Base-by-base conservation (phyloP, 305 asterid genomes). In the Fraxinus baroniana region DNA sequence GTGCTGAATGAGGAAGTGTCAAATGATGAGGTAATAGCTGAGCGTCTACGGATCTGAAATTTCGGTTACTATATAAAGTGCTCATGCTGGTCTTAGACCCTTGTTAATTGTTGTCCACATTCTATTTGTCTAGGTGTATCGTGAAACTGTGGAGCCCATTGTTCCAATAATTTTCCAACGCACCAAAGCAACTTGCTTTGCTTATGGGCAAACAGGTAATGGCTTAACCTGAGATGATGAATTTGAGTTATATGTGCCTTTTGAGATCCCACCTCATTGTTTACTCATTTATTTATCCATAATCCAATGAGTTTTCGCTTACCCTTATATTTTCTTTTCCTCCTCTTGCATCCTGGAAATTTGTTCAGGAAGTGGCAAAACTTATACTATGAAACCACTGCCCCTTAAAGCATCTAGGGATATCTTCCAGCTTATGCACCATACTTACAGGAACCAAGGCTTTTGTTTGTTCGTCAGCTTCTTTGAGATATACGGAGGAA, bases 401-500 rank as follows among this genome's bases (percentile, higher is more conserved):
- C 89, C 90, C 44, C 87, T 87, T 20, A 87, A 82, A 82, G 90
- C 89, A 10, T 82, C 90, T 41, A 78, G 35, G 74, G 89, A 87
- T 72, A 85, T 87, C 30, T 84, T 87, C 57, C 55, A 37, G 62
- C 18, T 87, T 37, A 85, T 87, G 84, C 80, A 79, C 46, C 85
- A 81, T 30, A 82, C 28, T 35, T 86, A 87, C 80, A 79, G 80
- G 73, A 86, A 85, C 83, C 87, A 84, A 81, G 90, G 89, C 32
- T 84, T 83, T 85, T 84, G 80, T 41, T 86, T 96, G 87, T 92
- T 90, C 80, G 87, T 92, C 84, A 97, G 99, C 90, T 97, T 97
- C 92, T 97, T 97, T 79, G 99, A 97, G 91, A 97, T 97, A 84
- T 97, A 97, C 46, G 98, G 98, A 77, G 99, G 99, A 82, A 97